Evolutionary conservation across 1,139 yeast species (phyloP).

Genomic region (Taiozyma onychis): DNA sequence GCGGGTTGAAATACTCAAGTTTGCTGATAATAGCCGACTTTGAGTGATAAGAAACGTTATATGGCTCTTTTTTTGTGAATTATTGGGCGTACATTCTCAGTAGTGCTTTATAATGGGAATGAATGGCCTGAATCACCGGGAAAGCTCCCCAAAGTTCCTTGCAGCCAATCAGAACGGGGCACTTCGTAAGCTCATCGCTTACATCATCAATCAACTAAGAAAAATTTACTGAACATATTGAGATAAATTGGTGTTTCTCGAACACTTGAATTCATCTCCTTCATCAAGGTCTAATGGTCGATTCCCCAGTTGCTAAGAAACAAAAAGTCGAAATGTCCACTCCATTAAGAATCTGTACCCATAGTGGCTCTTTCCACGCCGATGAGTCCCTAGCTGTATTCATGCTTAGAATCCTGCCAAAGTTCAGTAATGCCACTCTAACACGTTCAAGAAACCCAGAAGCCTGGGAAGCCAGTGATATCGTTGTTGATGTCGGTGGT

Average conservation of each 20-base stretch:
- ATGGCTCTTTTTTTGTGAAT: no score
- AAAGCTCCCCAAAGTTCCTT: not conserved
- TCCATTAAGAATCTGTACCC: slow-evolving; percentile 66
- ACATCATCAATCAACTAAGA: not conserved
- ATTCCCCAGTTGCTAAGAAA: slow-evolving; percentile 13
- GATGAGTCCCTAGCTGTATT: slow-evolving; percentile 96
- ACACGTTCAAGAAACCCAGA: slow-evolving; percentile 80
- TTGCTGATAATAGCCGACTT: no score
- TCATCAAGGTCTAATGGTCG: not conserved
- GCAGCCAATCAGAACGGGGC: not conserved
- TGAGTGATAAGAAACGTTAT: no score
- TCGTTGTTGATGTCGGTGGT: slow-evolving; percentile 95
- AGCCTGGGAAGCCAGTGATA: slow-evolving; percentile 82
- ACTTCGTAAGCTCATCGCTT: slow-evolving; percentile 1
- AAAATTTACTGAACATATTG: not conserved
- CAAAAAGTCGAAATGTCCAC: slow-evolving; percentile 16
- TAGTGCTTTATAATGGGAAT: no score
- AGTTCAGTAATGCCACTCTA: slow-evolving; percentile 57
- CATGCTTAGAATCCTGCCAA: slow-evolving; percentile 71
- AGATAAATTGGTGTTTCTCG: no score
- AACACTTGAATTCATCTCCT: not conserved
- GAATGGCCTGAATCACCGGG: no score
- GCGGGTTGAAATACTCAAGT: not conserved
- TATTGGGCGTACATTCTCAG: no score
- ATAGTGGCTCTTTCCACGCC: slow-evolving; percentile 94